Base-by-base conservation (phyloP, 2,329 filamentous ascomycete species). In the Davidsoniella eucalypti region DNA sequence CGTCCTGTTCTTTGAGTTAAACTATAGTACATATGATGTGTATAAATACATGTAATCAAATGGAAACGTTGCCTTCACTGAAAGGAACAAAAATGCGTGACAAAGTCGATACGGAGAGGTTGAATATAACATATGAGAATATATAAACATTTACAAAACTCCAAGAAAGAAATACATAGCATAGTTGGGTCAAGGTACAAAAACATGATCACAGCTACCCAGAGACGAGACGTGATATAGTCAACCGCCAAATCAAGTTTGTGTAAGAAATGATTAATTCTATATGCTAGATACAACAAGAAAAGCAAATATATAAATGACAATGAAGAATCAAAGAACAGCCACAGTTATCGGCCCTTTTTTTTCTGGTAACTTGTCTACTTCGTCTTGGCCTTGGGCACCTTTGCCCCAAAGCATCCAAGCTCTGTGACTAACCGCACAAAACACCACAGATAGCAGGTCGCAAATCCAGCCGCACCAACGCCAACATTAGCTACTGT, bases 391-490 rank as follows among this genome's bases (percentile, higher is more conserved):
- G 58, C 39, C 58, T 65, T 65, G 40, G 47, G 56, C 47, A 55
- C 57, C 36, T 59, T 63, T 5, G 53, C n/a, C 52, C 56, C 59
- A 55, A 76, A 52, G 41, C 77, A 58, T 41, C 75, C 73, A 59
- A 79, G 82, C 58, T 82, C 77, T 16, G 67, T 61, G 2, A 77
- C 58, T 48, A 85, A 61, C 50, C 76, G 82, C 73, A 78, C 82
- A 54, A 92, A 64, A 63, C 88, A 95, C 92, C 92, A 98, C 6
- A 92, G 60, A 63, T 95, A 96, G 64, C 87, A 93, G 33, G 94
- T 66, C 0, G 76, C 76, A 62, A 96, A 98, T 0, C 87, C 92
- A 3, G 76, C 80, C 18, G 85, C 85, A 6, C 92, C 92, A 18
- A 96, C 66, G 16, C 87, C 78, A 7, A 92, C 87, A 59, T 98